Conservation (phyloP, 164 flowering plant genomes). For the Dillenia turbinata region DNA sequence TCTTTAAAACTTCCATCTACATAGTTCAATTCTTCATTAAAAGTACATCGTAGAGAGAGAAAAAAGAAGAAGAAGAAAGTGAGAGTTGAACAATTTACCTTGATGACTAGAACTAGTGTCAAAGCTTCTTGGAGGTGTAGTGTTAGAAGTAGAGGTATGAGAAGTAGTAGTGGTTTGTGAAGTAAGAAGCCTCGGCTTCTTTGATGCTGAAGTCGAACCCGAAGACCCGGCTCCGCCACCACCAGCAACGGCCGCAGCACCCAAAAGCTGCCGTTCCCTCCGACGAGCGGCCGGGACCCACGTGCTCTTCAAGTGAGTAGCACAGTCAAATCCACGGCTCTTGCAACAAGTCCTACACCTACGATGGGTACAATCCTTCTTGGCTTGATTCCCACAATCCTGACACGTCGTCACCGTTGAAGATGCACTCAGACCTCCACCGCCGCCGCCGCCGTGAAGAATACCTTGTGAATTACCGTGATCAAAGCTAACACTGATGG, state of each 20-base stretch:
- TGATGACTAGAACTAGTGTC: slow-evolving; percentile 83
- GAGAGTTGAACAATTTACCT: slow-evolving; percentile 29
- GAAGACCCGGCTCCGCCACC: slow-evolving; percentile 41
- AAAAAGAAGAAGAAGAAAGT: background rate
- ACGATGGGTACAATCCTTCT: slow-evolving; percentile 81
- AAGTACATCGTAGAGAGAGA: background rate
- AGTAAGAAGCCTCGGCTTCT: slow-evolving; percentile 68
- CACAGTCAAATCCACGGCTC: slow-evolving; percentile 81
- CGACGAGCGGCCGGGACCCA: slow-evolving; percentile 93
- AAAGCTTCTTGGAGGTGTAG: slow-evolving; percentile 84
- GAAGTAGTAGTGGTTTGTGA: slow-evolving; percentile 68
- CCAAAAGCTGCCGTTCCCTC: slow-evolving; percentile 68
- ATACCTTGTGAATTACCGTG: slow-evolving; percentile 16
- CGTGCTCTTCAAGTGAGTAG: slow-evolving; percentile 93
- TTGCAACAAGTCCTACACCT: slow-evolving; percentile 97
- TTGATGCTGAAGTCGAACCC: slow-evolving; percentile 58
- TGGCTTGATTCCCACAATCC: slow-evolving; percentile 94
- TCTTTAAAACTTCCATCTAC: slow-evolving; percentile 74
- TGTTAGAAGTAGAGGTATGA: slow-evolving; percentile 86
- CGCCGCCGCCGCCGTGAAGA: slow-evolving; percentile 17
- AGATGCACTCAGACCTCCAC: slow-evolving; percentile 22
- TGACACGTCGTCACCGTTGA: slow-evolving; percentile 46
- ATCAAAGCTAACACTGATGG: slow-evolving; percentile 13
- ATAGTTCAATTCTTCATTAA: background rate
- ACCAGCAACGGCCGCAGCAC: slow-evolving; percentile 15